Conservation (phyloP, 2,329 filamentous ascomycete genomes). For the Periconia digitata region DNA sequence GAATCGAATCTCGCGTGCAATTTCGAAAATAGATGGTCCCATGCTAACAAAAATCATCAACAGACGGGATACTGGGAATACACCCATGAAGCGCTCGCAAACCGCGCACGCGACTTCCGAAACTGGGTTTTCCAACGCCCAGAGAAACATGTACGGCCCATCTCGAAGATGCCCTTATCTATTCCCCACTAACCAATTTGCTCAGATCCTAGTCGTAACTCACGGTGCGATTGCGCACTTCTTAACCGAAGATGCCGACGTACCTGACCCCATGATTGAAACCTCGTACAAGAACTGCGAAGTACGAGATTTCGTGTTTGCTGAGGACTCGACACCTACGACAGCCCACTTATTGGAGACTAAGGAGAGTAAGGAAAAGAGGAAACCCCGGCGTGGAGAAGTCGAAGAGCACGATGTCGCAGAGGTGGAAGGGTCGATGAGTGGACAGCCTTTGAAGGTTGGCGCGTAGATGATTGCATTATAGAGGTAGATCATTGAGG, state of each 20-base stretch:
- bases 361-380: conserved; percentile 20
- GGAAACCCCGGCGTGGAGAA: conserved; percentile 19
- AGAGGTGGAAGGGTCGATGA: conserved; percentile 20
- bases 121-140: conserved; percentile 29
- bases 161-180: neutral
- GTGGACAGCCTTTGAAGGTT: neutral
- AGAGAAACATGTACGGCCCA: conserved; percentile 24
- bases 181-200: conserved; percentile 38
- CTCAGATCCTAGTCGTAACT: conserved; percentile 72
- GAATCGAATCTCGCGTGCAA: no score
- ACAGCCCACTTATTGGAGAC: conserved; percentile 35
- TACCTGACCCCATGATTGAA: conserved; percentile 29
- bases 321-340: conserved; percentile 19
- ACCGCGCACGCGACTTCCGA: conserved; percentile 31
- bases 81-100: conserved; percentile 27
- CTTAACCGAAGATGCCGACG: conserved; percentile 74
- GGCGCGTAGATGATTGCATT: neutral
- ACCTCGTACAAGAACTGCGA: conserved; percentile 40
- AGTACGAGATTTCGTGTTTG: conserved; percentile 35
- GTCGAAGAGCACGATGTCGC: conserved; percentile 32
- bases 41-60: neutral
- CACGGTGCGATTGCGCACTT: conserved; percentile 86
- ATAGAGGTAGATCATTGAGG: neutral
- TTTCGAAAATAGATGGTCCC: neutral
- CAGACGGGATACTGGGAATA: conserved; percentile 35